phyloP scores from a whole-genome alignment of 1,284 basidiomycete genomes.

The Trichosporon asahii region DNA sequence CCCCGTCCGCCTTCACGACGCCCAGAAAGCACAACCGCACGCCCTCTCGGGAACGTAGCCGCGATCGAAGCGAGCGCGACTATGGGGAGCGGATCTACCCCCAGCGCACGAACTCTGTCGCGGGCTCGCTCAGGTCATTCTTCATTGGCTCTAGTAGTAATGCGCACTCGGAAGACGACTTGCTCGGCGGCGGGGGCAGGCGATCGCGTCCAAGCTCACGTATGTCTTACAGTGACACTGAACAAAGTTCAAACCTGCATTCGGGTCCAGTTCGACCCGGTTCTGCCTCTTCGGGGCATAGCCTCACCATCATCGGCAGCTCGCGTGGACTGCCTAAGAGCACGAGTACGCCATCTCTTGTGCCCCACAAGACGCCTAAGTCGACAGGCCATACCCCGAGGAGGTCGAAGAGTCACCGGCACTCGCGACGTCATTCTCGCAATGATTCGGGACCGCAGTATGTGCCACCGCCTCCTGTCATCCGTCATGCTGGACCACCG shows the following conservation, averaged over 20 bases:
- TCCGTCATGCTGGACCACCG: slow-evolving; percentile 19
- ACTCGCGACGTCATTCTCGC: neutral
- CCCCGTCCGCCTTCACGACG: neutral
- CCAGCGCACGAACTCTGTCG: slow-evolving; percentile 13
- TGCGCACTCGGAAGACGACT: neutral
- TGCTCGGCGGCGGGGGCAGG: neutral
- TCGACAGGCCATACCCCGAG: neutral
- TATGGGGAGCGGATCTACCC: slow-evolving; percentile 7
- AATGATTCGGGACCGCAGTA: neutral
- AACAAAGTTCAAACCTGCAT: neutral
- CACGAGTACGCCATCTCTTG: neutral
- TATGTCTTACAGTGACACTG: slow-evolving; percentile 5
- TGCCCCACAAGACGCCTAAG: neutral
- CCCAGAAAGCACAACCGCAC: neutral
- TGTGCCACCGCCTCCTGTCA: slow-evolving; percentile 2
- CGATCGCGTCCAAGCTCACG: neutral
- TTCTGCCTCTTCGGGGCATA: slow-evolving; percentile 4
- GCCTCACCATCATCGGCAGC: neutral
- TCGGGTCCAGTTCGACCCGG: neutral
- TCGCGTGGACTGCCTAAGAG: neutral
- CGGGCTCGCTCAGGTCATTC: slow-evolving; percentile 18
- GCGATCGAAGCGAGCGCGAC: neutral
- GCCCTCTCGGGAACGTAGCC: neutral
- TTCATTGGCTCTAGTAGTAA: slow-evolving; percentile 3
- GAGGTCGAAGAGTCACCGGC: neutral